phyloP scores from a whole-genome alignment of 2,329 filamentous ascomycete species.

The Botrytis porri region DNA sequence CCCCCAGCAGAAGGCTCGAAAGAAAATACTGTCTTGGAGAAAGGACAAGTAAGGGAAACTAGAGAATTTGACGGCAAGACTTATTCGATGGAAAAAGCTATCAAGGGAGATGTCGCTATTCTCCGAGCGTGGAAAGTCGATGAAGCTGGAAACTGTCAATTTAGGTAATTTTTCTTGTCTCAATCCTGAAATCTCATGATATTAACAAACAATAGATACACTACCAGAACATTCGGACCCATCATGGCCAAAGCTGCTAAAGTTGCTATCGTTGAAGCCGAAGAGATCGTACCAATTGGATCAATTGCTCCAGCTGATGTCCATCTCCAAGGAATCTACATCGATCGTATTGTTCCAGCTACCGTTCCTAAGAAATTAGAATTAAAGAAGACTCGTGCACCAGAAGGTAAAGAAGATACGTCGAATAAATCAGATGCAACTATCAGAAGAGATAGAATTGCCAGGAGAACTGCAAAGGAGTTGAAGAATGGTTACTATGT shows the following conservation, averaged over 20 bases:
- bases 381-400: constrained; percentile 54
- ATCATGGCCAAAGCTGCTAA: constrained; percentile 79
- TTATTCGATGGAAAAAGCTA: constrained; percentile 74
- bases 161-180: constrained; percentile 9
- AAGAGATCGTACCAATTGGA: constrained; percentile 74
- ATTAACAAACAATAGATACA: constrained; percentile 44
- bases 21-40: constrained; percentile 50
- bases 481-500: constrained; percentile 75
- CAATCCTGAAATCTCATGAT: constrained; percentile 31
- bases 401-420: constrained; percentile 74
- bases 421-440: constrained; percentile 50
- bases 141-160: constrained; percentile 66
- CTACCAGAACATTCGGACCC: constrained; percentile 70
- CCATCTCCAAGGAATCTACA: constrained; percentile 76
- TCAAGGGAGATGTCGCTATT: constrained; percentile 74
- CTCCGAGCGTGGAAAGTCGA: constrained; percentile 75
- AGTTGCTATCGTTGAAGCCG: constrained; percentile 76
- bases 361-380: constrained; percentile 71
- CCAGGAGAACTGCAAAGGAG: constrained; percentile 73
- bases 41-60: constrained; percentile 64
- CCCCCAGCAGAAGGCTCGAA: constrained; percentile 44
- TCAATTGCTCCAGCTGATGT: constrained; percentile 70
- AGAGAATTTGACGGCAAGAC: constrained; percentile 68
- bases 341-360: constrained; percentile 74
- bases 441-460: constrained; percentile 66